Evolutionary conservation across 495 filamentous ascomycete species (phyloP).

Genomic region (Aspergillus panamensis): DNA sequence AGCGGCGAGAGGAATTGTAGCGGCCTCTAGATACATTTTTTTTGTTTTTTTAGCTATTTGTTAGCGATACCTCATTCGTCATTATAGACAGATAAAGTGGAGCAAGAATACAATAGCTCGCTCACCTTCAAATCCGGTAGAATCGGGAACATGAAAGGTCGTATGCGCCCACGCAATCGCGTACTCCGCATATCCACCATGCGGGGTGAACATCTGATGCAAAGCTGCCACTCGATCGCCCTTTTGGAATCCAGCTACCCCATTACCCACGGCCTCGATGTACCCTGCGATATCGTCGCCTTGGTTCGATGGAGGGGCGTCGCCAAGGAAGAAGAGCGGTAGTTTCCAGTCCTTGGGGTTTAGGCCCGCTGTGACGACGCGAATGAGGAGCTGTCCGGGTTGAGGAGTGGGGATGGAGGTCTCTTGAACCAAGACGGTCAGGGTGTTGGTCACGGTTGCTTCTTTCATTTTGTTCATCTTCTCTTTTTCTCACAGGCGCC

Average conservation of each 20-base stretch:
- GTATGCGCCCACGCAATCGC: constrained; percentile 60
- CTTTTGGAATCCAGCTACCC: constrained; percentile 57
- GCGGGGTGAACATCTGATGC: constrained; percentile 54
- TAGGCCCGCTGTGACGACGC: constrained; percentile 62
- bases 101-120: background rate
- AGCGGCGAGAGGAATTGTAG: constrained; percentile 68
- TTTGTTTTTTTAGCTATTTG: no score
- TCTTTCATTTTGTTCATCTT: constrained; percentile 54
- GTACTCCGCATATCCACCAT: constrained; percentile 69
- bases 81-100: no score
- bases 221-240: constrained; percentile 72
- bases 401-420: constrained; percentile 59
- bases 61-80: no score
- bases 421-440: constrained; percentile 59
- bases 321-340: constrained; percentile 17
- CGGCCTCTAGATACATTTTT: constrained; percentile 50
- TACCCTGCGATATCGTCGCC: constrained; percentile 74
- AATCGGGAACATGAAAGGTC: constrained; percentile 65
- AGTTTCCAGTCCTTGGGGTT: constrained; percentile 83
- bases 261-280: constrained; percentile 58
- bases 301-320: constrained; percentile 40
- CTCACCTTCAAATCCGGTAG: constrained; percentile 63
- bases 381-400: constrained; percentile 64
- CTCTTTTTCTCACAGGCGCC: no score
- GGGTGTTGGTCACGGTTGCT: constrained; percentile 52